Base-by-base conservation (phyloP, 768 basidiomycete genomes). In the Suillus subluteus region DNA sequence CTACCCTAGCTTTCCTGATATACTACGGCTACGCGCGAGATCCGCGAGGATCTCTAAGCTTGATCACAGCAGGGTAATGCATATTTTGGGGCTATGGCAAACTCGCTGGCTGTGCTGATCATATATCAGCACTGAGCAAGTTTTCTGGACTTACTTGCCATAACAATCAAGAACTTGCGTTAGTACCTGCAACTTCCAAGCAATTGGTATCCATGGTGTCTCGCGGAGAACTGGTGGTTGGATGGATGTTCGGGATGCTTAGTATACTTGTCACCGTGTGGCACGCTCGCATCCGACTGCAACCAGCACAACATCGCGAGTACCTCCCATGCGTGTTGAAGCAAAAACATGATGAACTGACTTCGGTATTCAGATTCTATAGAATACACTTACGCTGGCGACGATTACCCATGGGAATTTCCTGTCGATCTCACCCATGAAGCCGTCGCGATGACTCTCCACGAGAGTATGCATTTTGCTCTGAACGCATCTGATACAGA, bases 401-500 rank as follows among this genome's bases (percentile, higher is more conserved):
- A 52, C 6, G 50, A 52, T 26, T 52, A 52, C 13, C 50, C 50
- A 26, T 52, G 50, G 50, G 50, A 52, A 26, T 52, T 52, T 26
- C 50, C 50, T 26, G 13, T 52, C 13, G 50, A 52, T 3, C 23
- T 52, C 13, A 26, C 50, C 13, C 48, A 50, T 50, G 48, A 50
- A 50, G 48, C 68, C 73, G 3, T 62, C 16, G 59, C 59, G 2
- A 62, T 40, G 38, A 62, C 59, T 40, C 59, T 62, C 9, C 59
- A 62, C 37, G 59, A 62, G 38, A 41, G 40, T 62, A 38, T 62
- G 40, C 59, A 48, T 40, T 40, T 62, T 62, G 41, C 50, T 7
- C 50, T 52, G 6, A 52, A 52, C 7, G 15, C 15, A 54, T 54
- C 26, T 4, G 26, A 54, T 8, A 26, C 30, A 4, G 52, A 30